Evolutionary conservation across 176 grass and related monocot genomes (phyloP), one percentile per base, ranked within the genome.

Genomic region (Echinochloa phyllopogon): DNA sequence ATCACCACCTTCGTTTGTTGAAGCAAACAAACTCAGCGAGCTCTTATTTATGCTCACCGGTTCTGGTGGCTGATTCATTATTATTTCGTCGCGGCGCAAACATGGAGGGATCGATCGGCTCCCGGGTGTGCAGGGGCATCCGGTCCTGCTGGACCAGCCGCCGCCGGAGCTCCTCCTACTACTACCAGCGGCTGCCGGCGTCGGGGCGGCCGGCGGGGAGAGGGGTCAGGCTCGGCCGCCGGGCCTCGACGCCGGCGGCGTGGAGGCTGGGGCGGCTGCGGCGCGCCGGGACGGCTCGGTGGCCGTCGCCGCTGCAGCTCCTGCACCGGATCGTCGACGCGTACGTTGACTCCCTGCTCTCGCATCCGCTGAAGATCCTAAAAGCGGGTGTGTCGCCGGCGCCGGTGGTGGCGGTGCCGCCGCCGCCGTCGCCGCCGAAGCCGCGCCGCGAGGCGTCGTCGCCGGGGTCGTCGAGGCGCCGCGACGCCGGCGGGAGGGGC

Each of bases 161-260:
- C 13, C 69, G 49, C 10, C 10, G 68, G 49, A 17, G 23, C 17
- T 70, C 2, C 42, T 21, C 8, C 21, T 61, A 16, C 58, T 89
- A 43, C 63, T 89, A 43, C 63, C 74, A 10, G 24, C 52, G 5
- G 17, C 53, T 74, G 1, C 73, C 16, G 39, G 24, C 77, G 33
- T 14, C 77, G 16, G 41, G 45, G 63, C 23, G 58, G 47, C n/a
- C 49, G 8, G 39, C 51, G 1, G 84, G 17, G 4, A 74, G 79
- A 72, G 78, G 73, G 6, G 11, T 72, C 75, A 86, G 68, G 74
- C 83, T 89, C 23, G 48, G 86, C 27, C 68, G 86, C 4, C 62
- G 76, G 0, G 11, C n/a, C 27, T 79, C 49, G 71, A 11, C 67
- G 48, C 5, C n/a, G 39, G 21, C 37, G 3, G 21, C 37, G 3